These are phyloP conservation scores for Candida neerlandica DNA, from an alignment of 1,139 yeast species.

Conservation along the genomic window DNA sequence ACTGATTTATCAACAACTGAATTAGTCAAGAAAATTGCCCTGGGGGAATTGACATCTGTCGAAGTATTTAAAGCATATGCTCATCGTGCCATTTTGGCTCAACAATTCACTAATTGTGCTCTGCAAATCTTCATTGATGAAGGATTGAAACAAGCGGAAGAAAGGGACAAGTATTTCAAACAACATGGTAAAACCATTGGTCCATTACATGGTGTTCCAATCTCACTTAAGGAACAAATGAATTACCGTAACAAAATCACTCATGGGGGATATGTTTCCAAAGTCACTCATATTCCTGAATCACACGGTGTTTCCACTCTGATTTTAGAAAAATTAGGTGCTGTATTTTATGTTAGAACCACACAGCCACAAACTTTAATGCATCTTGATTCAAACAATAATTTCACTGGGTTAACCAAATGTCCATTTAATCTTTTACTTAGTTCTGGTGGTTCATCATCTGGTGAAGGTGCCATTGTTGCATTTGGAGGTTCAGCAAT, in stretches of 20 bases:
- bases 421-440: conserved; percentile 35
- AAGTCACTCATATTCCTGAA: conserved; percentile 49
- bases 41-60: conserved; percentile 39
- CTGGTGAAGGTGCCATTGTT: conserved; percentile 42
- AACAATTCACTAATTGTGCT: conserved; percentile 45
- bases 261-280: conserved; percentile 63
- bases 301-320: conserved; percentile 30
- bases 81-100: conserved; percentile 50
- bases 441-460: conserved; percentile 41
- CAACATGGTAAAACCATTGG: conserved; percentile 28
- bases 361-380: conserved; percentile 41
- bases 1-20: conserved; percentile 46
- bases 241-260: conserved; percentile 57
- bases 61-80: conserved; percentile 53
- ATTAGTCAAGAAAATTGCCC: conserved; percentile 39
- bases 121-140: conserved; percentile 39
- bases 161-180: conserved; percentile 30
- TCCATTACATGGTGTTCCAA: conserved; percentile 43
- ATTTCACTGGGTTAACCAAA: conserved; percentile 35
- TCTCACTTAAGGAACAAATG: conserved; percentile 57
- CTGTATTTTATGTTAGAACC: conserved; percentile 37
- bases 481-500: conserved; percentile 42
- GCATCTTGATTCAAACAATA: conserved; percentile 41
- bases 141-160: conserved; percentile 30
- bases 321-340: conserved; percentile 31